These are phyloP conservation scores for Botrytis elliptica DNA, from an alignment of 2,329 filamentous ascomycete genomes.

Conservation along the genomic window DNA sequence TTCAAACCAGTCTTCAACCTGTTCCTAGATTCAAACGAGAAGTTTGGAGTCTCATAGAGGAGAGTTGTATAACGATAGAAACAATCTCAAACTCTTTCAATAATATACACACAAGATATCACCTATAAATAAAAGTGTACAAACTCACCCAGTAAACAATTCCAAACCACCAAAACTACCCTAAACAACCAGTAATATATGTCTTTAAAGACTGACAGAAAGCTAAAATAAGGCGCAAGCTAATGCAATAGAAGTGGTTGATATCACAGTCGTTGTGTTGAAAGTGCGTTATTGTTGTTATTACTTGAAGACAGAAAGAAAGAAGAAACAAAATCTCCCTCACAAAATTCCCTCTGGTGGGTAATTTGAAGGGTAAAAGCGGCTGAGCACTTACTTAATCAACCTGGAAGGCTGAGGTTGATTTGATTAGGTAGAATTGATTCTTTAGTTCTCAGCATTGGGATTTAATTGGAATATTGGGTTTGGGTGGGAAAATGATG, in stretches of 20 bases:
- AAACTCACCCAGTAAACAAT: background rate
- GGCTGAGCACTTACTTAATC: background rate
- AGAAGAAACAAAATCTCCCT: too few species aligned
- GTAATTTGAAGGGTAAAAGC: background rate
- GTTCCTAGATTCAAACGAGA: fast-evolving
- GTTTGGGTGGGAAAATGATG: background rate
- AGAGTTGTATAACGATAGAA: fast-evolving
- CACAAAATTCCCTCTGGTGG: background rate
- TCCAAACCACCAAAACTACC: background rate
- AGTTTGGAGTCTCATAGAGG: fast-evolving
- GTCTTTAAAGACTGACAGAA: fast-evolving
- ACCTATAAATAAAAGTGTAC: too few species aligned
- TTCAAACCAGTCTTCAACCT: fast-evolving
- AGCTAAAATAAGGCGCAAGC: too few species aligned
- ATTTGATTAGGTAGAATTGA: background rate
- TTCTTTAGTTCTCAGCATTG: background rate
- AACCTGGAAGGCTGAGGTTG: background rate
- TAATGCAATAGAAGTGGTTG: background rate
- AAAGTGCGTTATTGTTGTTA: background rate
- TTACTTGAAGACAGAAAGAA: background rate
- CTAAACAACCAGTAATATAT: background rate
- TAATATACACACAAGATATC: fast-evolving
- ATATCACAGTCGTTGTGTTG: background rate
- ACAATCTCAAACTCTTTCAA: too few species aligned
- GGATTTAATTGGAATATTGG: fast-evolving